Evolutionary conservation across 306 rosid genomes (phyloP).

Genomic region (Begonia fuchsioides): DNA sequence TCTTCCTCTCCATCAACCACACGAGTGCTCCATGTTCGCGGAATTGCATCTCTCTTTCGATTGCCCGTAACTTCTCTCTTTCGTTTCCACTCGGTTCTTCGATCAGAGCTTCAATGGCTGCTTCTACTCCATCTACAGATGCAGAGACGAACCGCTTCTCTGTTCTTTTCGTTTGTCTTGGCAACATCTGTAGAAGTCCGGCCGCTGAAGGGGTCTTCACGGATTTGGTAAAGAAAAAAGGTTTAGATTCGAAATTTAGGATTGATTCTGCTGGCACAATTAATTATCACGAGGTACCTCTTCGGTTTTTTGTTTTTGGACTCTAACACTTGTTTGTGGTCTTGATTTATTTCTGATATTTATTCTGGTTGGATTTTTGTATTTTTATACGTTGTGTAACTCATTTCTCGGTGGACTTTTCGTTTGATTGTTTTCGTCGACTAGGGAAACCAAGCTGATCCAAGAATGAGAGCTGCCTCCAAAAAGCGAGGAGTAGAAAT

Average conservation of each 20-base stretch:
- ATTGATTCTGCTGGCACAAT: constrained; percentile 89
- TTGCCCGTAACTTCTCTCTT: constrained; percentile 11
- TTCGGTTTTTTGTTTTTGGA: not conserved
- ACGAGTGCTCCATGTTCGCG: constrained; percentile 2
- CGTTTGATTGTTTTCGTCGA: constrained; percentile 8
- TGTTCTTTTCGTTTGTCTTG: constrained; percentile 69
- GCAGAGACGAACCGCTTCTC: constrained; percentile 39
- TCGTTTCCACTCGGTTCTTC: constrained; percentile 18
- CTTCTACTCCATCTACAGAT: constrained; percentile 25
- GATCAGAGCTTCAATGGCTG: constrained; percentile 41
- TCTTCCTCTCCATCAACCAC: not conserved
- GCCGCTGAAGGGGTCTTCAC: constrained; percentile 87
- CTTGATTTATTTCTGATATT: too few species aligned
- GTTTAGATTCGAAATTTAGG: constrained; percentile 35
- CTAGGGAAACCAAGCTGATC: constrained; percentile 81
- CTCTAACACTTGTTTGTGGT: not conserved
- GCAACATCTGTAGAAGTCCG: constrained; percentile 93
- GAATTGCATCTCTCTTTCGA: constrained; percentile 1
- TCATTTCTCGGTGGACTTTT: not conserved
- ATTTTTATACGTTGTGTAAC: not conserved
- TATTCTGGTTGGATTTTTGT: too few species aligned
- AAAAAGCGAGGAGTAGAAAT: constrained; percentile 71
- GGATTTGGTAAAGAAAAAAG: constrained; percentile 54
- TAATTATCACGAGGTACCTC: constrained; percentile 55
- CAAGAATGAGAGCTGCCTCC: constrained; percentile 87